Evolutionary conservation across 2,329 filamentous ascomycete species (phyloP).

Genomic region (Botryotinia globosa): DNA sequence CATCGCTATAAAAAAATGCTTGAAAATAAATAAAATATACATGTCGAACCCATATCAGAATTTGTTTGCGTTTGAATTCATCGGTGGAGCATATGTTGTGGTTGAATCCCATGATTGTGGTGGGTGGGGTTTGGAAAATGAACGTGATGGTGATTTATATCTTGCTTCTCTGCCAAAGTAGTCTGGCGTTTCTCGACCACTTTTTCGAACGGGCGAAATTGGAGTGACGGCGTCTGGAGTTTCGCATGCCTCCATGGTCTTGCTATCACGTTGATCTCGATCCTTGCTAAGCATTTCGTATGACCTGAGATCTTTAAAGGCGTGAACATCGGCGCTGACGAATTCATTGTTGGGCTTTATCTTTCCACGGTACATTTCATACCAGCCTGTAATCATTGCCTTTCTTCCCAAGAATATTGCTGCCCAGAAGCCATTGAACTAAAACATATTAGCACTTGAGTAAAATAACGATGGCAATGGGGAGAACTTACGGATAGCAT

Average conservation of each 20-base stretch:
- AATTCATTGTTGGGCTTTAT: slow-evolving; percentile 70
- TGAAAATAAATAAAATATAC: not conserved
- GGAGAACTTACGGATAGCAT: slow-evolving; percentile 67
- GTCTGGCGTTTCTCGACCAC: slow-evolving; percentile 38
- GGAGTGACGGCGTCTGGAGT: slow-evolving; percentile 26
- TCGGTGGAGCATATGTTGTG: slow-evolving; percentile 30
- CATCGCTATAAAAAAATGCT: slow-evolving; percentile 6
- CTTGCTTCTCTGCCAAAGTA: slow-evolving; percentile 45
- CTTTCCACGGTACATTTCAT: slow-evolving; percentile 55
- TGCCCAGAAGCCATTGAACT: slow-evolving; percentile 83
- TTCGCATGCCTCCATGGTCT: slow-evolving; percentile 34
- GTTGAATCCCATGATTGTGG: slow-evolving; percentile 37
- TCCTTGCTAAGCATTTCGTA: slow-evolving; percentile 72
- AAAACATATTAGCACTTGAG: slow-evolving; percentile 9
- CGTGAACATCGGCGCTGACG: slow-evolving; percentile 72
- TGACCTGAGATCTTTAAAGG: slow-evolving; percentile 62
- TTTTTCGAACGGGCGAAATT: slow-evolving; percentile 31
- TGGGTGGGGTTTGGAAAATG: slow-evolving; percentile 48
- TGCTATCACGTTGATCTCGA: slow-evolving; percentile 34
- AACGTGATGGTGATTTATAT: slow-evolving; percentile 47
- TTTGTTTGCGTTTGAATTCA: slow-evolving; percentile 38
- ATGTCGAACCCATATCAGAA: slow-evolving; percentile 24
- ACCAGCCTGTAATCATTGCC: slow-evolving; percentile 85
- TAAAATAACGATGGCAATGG: not conserved
- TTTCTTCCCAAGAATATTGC: slow-evolving; percentile 76